Evolutionary conservation across 176 grass and related monocot genomes (phyloP), one percentile per base, ranked within the genome.

Genomic region (Aegilops tauschii): DNA sequence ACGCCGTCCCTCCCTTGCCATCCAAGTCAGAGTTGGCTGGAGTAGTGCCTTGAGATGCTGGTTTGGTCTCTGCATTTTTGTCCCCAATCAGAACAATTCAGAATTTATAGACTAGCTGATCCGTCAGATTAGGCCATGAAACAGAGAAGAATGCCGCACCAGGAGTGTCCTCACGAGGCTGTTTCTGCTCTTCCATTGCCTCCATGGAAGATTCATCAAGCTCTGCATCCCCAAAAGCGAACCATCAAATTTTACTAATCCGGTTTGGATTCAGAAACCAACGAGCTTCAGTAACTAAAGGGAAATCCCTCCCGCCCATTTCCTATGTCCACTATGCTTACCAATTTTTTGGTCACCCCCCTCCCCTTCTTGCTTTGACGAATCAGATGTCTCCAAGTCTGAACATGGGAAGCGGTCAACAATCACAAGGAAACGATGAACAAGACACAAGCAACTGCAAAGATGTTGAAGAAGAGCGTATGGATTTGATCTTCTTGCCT

Each of bases 31-130:
- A 28, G n/a, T 72, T 72, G 17, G n/a, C 59, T 63, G 77, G 85
- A 52, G 21, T 47, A 54, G 54, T 50, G 13, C 18, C 78, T 62
- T 71, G 30, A 8, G 61, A 80, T 66, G 40, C 66, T 74, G 31
- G 54, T 73, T 74, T 67, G 5, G 16, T n/a, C 54, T 80, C 82
- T 85, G 8, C 82, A 89, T 56, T 85, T 85, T 85, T 14, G 25
- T 68, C 42, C 4, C 66, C 81, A 80, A 32, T 72, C 82, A 65
- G 17, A n/a, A 76, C 0, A 4, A 83, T 52, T 85, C 56, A 85
- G 76, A 80, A n/a, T 30, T 18, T 65, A 70, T 67, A 80, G 12
- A 44, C 47, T 68, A 84, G 67, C 35, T 45, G 54, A 79, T 75
- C 42, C 27, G 1, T 42, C 36, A 74, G 39, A 71, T 59, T 83